Evolutionary conservation across 179 eudicot species (phyloP), one percentile per base, ranked within the genome.

Genomic region (Spergularia azorica): DNA sequence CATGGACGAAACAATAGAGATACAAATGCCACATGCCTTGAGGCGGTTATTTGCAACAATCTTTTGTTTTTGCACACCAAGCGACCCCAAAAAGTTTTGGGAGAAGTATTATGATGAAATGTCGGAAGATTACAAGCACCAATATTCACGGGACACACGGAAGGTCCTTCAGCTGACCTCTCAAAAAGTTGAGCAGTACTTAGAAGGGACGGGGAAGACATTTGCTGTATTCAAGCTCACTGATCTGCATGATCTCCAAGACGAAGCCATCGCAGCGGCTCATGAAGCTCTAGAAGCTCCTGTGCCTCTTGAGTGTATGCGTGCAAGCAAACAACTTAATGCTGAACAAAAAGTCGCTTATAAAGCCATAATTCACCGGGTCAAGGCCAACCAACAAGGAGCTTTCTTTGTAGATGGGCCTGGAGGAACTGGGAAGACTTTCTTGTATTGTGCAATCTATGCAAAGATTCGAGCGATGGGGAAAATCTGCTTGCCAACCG

Each of bases 401-500:
- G 67, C 50, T 9, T 76, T 55, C 16, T 81, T 76, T 12, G 32
- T 81, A n/a, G 80, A 76, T 41, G 80, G 77, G 0, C 61, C 76
- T 12, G 79, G 81, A 0, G 84, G 79, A 3, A 78, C 76, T 3
- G 77, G 79, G 9, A 79, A 78, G 18, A 79, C 82, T 11, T 82
- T 26, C 51, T 51, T 82, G 15, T 79, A 82, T 39, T 26, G 73
- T 13, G 79, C 1, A 26, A 26, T 26, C 1, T 26, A 26, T 26
- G 32, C 32, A 26, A 26, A 26, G 32, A 26, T 26, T 26, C 32
- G 32, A 2, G 32, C 2, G 32, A 26, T 26, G 32, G 32, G 32
- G 32, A 26, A 26, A 26, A 26, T 26, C 32, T 26, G 32, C 32
- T 26, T 26, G 32, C 32, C 32, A 26, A 26, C 32, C 2, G 32